These are phyloP conservation scores for Akanthomyces dipterigenus DNA, from an alignment of 2,329 filamentous ascomycete species.

Conservation along the genomic window DNA sequence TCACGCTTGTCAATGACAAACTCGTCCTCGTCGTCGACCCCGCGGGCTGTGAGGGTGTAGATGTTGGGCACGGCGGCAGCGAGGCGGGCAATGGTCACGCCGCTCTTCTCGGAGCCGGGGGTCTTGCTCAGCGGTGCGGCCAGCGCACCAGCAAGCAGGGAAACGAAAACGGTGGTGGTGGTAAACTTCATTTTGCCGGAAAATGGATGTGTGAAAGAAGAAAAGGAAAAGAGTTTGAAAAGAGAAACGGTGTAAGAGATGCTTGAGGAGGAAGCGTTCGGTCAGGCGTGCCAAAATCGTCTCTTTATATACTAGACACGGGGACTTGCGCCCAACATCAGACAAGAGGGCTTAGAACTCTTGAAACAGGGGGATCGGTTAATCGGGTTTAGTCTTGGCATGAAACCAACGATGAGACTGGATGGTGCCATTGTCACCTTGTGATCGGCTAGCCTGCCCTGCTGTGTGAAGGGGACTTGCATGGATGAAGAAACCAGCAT, in stretches of 20 bases:
- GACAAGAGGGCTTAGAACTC: neutral
- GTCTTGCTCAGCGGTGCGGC: neutral
- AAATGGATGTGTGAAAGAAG: neutral
- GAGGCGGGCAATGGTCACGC: neutral
- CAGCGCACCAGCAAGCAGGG: slow-evolving; percentile 5
- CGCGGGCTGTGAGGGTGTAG: neutral
- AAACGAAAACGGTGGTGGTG: slow-evolving; percentile 2
- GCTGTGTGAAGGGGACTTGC: neutral
- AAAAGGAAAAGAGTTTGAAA: neutral
- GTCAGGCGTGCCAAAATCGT: neutral
- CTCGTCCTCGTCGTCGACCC: neutral
- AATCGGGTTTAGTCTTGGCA: neutral
- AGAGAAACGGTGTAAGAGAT: neutral
- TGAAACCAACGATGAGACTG: slow-evolving; percentile 3
- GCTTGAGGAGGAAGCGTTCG: neutral
- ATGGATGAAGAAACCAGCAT: neutral
- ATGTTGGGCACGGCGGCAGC: neutral
- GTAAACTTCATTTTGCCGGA: slow-evolving; percentile 10
- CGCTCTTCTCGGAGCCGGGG: neutral
- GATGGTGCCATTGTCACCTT: neutral
- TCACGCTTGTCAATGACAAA: too few relatives aligned
- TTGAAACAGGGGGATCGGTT: neutral
- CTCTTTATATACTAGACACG: neutral
- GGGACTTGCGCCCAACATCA: neutral
- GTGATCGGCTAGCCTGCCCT: neutral